Percentiles rank a stretch among this genome's conserved stretches.
Evolutionary conservation across 139 green algal genomes (phyloP).

Genomic region (Micromonas pusilla): DNA sequence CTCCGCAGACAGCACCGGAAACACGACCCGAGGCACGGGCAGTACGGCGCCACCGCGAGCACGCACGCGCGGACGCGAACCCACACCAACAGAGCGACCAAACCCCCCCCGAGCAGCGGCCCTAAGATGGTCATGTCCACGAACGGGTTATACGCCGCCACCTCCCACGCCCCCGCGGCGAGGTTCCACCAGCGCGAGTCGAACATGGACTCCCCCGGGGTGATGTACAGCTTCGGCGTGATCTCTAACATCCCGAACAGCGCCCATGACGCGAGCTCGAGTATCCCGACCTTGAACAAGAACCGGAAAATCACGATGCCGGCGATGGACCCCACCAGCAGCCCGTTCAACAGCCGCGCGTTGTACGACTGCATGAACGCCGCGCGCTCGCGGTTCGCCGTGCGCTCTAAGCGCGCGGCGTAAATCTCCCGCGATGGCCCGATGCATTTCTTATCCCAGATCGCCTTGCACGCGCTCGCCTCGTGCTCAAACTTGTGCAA

Average conservation of each 20-base stretch:
- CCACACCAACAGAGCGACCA: background rate
- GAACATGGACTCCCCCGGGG: conserved; percentile 27
- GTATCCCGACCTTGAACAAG: conserved; percentile 26
- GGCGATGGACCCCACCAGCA: conserved; percentile 21
- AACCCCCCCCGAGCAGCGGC: background rate
- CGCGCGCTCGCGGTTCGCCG: conserved; percentile 18
- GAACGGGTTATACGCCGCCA: conserved; percentile 32
- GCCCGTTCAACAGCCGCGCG: conserved; percentile 40
- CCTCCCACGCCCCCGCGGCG: conserved; percentile 36
- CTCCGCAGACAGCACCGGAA: background rate
- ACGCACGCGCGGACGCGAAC: background rate
- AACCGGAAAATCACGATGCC: conserved; percentile 24
- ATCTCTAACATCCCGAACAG: conserved; percentile 38
- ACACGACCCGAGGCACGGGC: background rate
- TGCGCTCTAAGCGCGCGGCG: background rate
- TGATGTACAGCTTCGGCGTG: conserved; percentile 31
- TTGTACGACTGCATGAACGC: conserved; percentile 42
- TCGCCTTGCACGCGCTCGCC: conserved; percentile 5
- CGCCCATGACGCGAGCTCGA: conserved; percentile 31
- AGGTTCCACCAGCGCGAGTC: conserved; percentile 29
- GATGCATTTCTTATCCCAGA: background rate
- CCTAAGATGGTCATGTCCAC: conserved; percentile 30
- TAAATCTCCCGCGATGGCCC: background rate
- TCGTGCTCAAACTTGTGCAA: conserved; percentile 31
- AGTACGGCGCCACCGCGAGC: background rate